phyloP scores from a whole-genome alignment of 2,329 filamentous ascomycete genomes.

The Torrubiella hemipterigena region DNA sequence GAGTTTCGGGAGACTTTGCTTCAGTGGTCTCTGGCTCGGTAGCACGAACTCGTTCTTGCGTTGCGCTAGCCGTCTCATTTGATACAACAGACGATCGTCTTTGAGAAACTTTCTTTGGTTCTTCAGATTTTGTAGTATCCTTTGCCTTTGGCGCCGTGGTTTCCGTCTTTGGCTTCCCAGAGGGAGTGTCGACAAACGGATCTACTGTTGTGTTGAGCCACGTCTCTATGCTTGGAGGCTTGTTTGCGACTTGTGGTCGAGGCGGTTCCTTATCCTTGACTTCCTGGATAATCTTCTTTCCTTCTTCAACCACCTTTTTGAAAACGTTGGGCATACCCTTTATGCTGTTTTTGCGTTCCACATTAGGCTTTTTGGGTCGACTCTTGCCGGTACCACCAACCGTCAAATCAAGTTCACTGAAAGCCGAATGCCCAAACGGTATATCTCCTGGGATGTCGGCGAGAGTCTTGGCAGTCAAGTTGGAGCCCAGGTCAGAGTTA shows the following conservation, averaged over 20 bases:
- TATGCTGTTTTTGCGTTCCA: constrained; percentile 44
- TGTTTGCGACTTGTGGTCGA: constrained; percentile 22
- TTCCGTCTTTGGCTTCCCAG: constrained; percentile 1
- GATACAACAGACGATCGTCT: neutral
- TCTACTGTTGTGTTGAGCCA: constrained; percentile 54
- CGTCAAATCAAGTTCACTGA: constrained; percentile 50
- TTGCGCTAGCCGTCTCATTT: too few relatives aligned
- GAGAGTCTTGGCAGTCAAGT: constrained; percentile 35
- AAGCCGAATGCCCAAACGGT: constrained; percentile 54
- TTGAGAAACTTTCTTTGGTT: neutral
- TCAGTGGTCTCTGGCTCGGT: constrained; percentile 10
- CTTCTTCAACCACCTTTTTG: constrained; percentile 51
- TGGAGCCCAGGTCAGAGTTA: constrained; percentile 24
- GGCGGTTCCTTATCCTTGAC: constrained; percentile 9
- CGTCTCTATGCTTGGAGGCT: constrained; percentile 52
- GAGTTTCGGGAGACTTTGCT: constrained; percentile 9
- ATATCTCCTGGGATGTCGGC: constrained; percentile 46
- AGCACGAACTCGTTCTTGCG: too few relatives aligned
- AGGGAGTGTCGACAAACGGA: constrained; percentile 39
- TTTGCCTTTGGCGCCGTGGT: neutral
- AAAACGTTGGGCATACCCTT: constrained; percentile 50
- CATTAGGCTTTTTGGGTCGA: constrained; percentile 28
- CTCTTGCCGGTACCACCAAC: constrained; percentile 33
- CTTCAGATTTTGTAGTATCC: constrained; percentile 1
- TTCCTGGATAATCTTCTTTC: constrained; percentile 45